Evolutionary conservation across 192 early-diverging fungal species (phyloP), one percentile per base, ranked within the genome.

Genomic region (Oehlia diaphana): DNA sequence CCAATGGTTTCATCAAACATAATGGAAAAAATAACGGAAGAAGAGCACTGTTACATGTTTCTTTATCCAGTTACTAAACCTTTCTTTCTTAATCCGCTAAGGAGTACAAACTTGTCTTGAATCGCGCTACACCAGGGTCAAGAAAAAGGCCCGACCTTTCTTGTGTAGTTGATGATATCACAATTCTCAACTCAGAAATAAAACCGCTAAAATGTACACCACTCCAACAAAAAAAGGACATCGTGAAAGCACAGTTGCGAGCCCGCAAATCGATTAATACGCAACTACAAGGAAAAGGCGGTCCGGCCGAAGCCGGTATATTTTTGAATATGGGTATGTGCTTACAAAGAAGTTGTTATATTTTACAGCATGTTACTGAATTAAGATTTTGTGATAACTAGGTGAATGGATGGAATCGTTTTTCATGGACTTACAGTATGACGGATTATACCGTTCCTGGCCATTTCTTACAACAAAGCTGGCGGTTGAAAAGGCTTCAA

Each of bases 1-100:
- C 50, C 79, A 64, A 28, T 47, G 79, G 63, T 64, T n/a, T 16
- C 26, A 77, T 67, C 64, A 13, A 66, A 66, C 13, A 66, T 33
- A 3, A 66, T 33, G 28, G 64, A 66, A 83, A 87, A 79, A 79
- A 74, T 47, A 39, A 83, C 76, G 9, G 79, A 80, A 53, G 72
- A 75, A 23, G 72, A 75, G 28, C 79, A 80, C 26, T 80, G 79
- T 35, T 75, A 80, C 63, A 80, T 58, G 79, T 75, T 80, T 28
- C 37, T 83, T 66, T 66, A 75, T 67, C 79, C 79, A 75, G 72
- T 80, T 21, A 80, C 72, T 28, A 66, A 66, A 33, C 71, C 31
- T 23, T 63, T 37, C 28, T 80, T 80, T 28, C 33, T 63, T 74
- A 37, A 65, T 16, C 49, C 50, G 5, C 4, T 35, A 19, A 73